phyloP scores from a whole-genome alignment of 2,329 filamentous ascomycete species.

The Scolecobasidium constrictum region DNA sequence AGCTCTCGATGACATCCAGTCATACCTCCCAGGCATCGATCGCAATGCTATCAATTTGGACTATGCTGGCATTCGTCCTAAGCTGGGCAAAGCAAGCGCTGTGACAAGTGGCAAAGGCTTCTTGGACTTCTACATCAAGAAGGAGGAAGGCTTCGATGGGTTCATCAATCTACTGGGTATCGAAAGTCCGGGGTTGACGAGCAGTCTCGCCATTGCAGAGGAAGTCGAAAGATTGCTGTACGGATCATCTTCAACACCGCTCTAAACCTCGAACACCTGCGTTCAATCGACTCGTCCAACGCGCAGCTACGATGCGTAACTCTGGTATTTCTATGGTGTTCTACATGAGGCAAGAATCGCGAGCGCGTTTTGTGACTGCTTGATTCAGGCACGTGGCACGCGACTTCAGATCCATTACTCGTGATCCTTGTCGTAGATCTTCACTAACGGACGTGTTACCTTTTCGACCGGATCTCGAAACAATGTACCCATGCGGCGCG shows the following conservation, averaged over 20 bases:
- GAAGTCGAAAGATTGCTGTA: conserved; percentile 53
- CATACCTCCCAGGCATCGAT: conserved; percentile 69
- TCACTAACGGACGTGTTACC: too few relatives aligned
- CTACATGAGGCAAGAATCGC: too few relatives aligned
- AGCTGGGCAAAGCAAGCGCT: conserved; percentile 56
- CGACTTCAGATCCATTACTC: too few relatives aligned
- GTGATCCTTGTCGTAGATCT: too few relatives aligned
- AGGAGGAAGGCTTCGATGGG: conserved; percentile 66
- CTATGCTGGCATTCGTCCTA: conserved; percentile 87
- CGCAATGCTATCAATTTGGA: conserved; percentile 57
- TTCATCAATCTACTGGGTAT: conserved; percentile 90
- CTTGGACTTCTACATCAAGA: conserved; percentile 71
- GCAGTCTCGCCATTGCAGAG: conserved; percentile 74
- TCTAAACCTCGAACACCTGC: too few relatives aligned
- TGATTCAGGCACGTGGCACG: too few relatives aligned
- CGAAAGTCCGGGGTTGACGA: conserved; percentile 87
- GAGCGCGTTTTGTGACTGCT: too few relatives aligned
- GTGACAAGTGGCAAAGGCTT: conserved; percentile 52
- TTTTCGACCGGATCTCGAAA: too few relatives aligned
- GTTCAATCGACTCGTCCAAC: too few relatives aligned
- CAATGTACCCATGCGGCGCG: too few relatives aligned
- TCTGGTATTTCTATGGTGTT: too few relatives aligned
- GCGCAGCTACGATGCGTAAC: too few relatives aligned
- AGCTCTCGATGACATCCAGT: conserved; percentile 63
- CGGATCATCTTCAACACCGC: conserved; percentile 7